phyloP scores from a whole-genome alignment of 139 green algal genomes.

The Chlamydomonas applanata region DNA sequence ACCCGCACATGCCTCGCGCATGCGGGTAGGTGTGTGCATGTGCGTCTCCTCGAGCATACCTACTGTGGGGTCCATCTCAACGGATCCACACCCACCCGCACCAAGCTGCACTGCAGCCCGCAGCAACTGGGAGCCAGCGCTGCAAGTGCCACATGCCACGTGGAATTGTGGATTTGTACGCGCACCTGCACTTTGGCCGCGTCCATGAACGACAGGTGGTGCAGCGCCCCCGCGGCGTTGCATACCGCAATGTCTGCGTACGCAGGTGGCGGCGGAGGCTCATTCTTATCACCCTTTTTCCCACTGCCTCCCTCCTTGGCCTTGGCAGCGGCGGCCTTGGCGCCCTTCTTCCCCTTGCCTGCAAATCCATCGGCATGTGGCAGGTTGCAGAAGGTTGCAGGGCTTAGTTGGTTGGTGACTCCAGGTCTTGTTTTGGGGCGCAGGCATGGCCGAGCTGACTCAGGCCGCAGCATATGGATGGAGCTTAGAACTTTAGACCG shows the following conservation, averaged over 20 bases:
- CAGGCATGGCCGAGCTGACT: too few relatives aligned
- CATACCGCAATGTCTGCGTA: constrained; percentile 39
- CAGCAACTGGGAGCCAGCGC: too few relatives aligned
- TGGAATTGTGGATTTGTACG: neutral
- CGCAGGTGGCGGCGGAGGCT: constrained; percentile 5
- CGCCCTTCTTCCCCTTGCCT: constrained; percentile 25
- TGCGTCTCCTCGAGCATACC: neutral
- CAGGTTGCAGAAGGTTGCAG: too few relatives aligned
- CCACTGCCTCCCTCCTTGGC: neutral
- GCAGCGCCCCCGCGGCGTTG: constrained; percentile 46
- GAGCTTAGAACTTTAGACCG: too few relatives aligned
- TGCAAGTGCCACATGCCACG: neutral
- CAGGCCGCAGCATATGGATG: too few relatives aligned
- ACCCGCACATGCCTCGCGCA: neutral
- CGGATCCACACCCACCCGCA: too few relatives aligned
- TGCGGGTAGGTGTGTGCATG: neutral
- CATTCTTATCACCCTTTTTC: constrained; percentile 11
- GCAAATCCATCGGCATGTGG: too few relatives aligned
- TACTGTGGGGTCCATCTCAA: neutral
- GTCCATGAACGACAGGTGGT: constrained; percentile 59
- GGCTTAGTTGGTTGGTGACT: too few relatives aligned
- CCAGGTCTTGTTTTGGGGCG: too few relatives aligned
- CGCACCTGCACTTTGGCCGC: constrained; percentile 46
- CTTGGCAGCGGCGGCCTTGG: constrained; percentile 6
- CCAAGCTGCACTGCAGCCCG: too few relatives aligned